Conservation (phyloP, 1,139 yeast genomes). For the Wickerhamomyces sp. region DNA sequence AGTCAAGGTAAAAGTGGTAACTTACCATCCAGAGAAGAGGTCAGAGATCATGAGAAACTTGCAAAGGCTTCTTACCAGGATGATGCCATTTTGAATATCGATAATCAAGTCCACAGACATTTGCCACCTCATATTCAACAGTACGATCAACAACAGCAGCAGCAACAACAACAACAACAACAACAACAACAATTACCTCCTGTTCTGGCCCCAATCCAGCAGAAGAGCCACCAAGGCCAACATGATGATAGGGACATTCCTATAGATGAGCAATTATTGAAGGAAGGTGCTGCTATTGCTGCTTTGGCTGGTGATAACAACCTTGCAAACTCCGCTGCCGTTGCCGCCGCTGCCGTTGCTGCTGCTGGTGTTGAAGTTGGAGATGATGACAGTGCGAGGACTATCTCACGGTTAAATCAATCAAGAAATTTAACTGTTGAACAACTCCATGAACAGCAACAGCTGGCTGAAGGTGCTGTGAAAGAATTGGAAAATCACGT, state of each 20-base stretch:
- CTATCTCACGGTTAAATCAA: slow-evolving; percentile 2
- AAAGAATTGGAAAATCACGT: slow-evolving; percentile 2
- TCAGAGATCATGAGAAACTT: not conserved
- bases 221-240: slow-evolving; percentile 4
- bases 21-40: not conserved
- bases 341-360: slow-evolving; percentile 5
- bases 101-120: slow-evolving; percentile 18
- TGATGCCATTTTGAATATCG: slow-evolving; percentile 20
- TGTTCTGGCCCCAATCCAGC: slow-evolving; percentile 6
- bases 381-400: slow-evolving; percentile 2
- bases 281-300: slow-evolving; percentile 14
- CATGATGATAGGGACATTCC: slow-evolving; percentile 20
- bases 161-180: slow-evolving; percentile 1
- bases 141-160: slow-evolving; percentile 1
- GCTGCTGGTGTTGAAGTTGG: not conserved
- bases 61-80: not conserved
- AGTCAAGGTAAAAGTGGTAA: slow-evolving; percentile 10
- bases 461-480: slow-evolving; percentile 2
- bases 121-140: slow-evolving; percentile 7
- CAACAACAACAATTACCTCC: slow-evolving; percentile 1
- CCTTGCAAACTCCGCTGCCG: not conserved
- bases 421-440: slow-evolving; percentile 1
- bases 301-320: not conserved
- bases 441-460: slow-evolving; percentile 1
- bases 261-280: slow-evolving; percentile 22